Percentiles rank a stretch among this genome's conserved stretches.
Evolutionary conservation across 139 green algal species (phyloP).

Genomic region (Bryopsis sp.): DNA sequence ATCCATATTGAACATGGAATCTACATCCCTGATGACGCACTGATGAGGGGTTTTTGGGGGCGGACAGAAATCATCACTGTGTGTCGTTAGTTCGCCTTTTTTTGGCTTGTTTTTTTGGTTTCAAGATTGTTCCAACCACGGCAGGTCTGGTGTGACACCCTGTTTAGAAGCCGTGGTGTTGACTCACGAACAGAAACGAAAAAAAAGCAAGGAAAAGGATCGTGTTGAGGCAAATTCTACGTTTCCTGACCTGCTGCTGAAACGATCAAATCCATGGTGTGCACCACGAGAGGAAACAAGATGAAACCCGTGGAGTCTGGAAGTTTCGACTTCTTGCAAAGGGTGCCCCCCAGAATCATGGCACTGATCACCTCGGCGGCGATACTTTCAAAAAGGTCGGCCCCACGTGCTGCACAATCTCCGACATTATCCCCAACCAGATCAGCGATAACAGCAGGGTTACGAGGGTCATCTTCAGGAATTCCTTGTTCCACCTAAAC

Average conservation of each 20-base stretch:
- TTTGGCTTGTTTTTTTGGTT: too few relatives aligned
- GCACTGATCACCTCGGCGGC: constrained; percentile 35
- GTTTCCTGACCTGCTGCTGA: constrained; percentile 77
- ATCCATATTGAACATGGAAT: too few relatives aligned
- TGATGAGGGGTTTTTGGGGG: too few relatives aligned
- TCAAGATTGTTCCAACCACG: too few relatives aligned
- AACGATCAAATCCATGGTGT: constrained; percentile 80
- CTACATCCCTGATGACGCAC: too few relatives aligned
- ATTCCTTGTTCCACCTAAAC: constrained; percentile 90
- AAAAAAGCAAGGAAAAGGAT: too few relatives aligned
- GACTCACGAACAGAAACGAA: too few relatives aligned
- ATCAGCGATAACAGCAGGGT: constrained; percentile 98
- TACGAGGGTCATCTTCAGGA: constrained; percentile 97
- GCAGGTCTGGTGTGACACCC: too few relatives aligned
- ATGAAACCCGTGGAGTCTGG: constrained; percentile 90
- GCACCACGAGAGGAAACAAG: constrained; percentile 89
- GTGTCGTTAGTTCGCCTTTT: too few relatives aligned
- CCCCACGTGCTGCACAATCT: constrained; percentile 96
- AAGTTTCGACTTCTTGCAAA: constrained; percentile 38
- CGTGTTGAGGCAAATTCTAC: too few relatives aligned
- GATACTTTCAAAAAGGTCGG: constrained; percentile 96
- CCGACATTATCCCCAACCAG: constrained; percentile 99
- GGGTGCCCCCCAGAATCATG: constrained; percentile 22
- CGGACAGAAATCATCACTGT: too few relatives aligned
- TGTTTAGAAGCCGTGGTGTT: too few relatives aligned